Conservation (phyloP, 768 basidiomycete species). For the Coprinopsis strossmayeri region DNA sequence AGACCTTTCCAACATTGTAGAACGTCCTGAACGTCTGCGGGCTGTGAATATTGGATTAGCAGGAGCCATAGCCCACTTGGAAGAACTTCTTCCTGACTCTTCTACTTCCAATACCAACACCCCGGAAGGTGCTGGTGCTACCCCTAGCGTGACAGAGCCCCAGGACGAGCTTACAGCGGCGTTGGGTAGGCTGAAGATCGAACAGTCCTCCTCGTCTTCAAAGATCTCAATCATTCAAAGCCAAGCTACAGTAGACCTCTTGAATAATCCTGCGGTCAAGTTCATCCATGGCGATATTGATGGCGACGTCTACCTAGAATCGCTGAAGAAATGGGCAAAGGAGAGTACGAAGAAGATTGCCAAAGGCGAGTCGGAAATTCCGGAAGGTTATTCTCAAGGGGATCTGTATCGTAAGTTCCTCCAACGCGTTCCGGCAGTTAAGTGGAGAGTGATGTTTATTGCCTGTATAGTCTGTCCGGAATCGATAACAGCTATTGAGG, state of each 20-base stretch:
- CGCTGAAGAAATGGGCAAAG: conserved; percentile 50
- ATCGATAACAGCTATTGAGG: conserved; percentile 72
- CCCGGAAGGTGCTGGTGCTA: too few species aligned
- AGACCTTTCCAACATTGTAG: conserved; percentile 74
- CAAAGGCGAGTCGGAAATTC: conserved; percentile 68
- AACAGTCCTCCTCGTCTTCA: conserved; percentile 10
- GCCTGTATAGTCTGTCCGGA: conserved; percentile 59
- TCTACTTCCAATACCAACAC: conserved; percentile 1
- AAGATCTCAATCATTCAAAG: conserved; percentile 47
- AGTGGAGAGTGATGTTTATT: neutral
- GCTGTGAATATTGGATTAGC: conserved; percentile 81
- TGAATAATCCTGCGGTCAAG: conserved; percentile 59
- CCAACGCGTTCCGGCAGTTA: neutral
- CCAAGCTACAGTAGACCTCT: conserved; percentile 45
- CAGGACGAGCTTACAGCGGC: conserved; percentile 20
- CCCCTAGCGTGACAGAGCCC: conserved; percentile 1
- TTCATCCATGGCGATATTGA: conserved; percentile 70
- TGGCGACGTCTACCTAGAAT: conserved; percentile 59
- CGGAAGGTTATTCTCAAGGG: conserved; percentile 60
- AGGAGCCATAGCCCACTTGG: conserved; percentile 69
- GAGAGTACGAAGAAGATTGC: conserved; percentile 58
- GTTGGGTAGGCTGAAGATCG: conserved; percentile 21
- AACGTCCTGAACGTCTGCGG: conserved; percentile 83
- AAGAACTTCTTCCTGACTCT: conserved; percentile 25
- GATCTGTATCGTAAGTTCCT: conserved; percentile 72